Conservation (phyloP, 164 flowering plant genomes). For the Platanus orientalis region DNA sequence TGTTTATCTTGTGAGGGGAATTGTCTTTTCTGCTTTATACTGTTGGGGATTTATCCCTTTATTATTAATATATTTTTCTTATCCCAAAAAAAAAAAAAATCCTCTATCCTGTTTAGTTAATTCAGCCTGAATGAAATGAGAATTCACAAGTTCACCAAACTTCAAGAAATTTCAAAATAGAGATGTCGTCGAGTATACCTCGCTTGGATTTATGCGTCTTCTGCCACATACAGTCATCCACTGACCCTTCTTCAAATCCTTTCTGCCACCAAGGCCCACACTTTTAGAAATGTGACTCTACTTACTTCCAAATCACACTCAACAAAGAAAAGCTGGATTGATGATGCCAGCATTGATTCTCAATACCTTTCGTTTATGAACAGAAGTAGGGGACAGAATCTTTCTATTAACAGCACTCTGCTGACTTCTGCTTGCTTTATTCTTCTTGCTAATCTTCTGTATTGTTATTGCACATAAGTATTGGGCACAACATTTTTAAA, state of each 20-base stretch:
- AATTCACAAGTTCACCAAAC: too few relatives aligned
- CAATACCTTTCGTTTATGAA: conserved; percentile 26
- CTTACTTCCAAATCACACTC: neutral
- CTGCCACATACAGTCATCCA: conserved; percentile 12
- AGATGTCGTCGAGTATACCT: conserved; percentile 21
- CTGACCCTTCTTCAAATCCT: conserved; percentile 21
- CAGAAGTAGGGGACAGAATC: conserved; percentile 5
- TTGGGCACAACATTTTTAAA: neutral
- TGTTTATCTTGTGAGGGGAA: too few relatives aligned
- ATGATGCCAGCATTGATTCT: conserved; percentile 1
- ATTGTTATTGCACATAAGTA: neutral
- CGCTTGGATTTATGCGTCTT: conserved; percentile 21
- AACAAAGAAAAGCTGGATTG: neutral
- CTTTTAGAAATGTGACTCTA: neutral
- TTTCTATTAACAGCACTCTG: conserved; percentile 24
- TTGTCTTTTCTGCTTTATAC: too few relatives aligned
- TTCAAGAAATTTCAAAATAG: too few relatives aligned
- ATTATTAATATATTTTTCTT: too few relatives aligned
- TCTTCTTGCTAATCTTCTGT: conserved; percentile 29
- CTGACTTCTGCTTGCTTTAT: conserved; percentile 29
- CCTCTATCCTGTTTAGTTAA: too few relatives aligned
- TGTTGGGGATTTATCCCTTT: too few relatives aligned
- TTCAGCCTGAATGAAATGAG: too few relatives aligned
- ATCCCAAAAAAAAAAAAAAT: too few relatives aligned
- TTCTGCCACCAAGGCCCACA: conserved; percentile 17